Conservation (phyloP, 2,329 filamentous ascomycete genomes). For the Calonectria henricotiae region DNA sequence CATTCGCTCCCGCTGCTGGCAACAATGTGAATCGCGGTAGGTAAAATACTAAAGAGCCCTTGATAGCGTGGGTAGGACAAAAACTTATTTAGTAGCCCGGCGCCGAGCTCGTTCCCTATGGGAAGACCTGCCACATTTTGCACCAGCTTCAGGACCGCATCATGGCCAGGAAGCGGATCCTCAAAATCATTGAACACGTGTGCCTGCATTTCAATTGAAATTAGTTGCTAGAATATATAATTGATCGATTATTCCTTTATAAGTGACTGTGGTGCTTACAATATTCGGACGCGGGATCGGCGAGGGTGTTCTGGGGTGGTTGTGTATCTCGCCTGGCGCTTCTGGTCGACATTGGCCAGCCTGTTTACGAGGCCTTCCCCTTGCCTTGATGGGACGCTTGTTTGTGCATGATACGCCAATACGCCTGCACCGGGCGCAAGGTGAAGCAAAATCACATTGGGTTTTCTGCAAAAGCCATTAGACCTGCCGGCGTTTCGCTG, state of each 20-base stretch:
- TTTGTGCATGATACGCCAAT: constrained; percentile 13
- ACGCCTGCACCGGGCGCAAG: constrained; percentile 3
- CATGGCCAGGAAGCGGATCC: constrained; percentile 1
- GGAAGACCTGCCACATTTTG: constrained; percentile 3
- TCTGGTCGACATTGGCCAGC: neutral
- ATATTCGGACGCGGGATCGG: constrained; percentile 6
- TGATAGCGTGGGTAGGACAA: neutral
- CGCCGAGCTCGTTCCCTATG: neutral
- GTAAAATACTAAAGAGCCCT: constrained; percentile 13
- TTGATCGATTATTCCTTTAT: neutral
- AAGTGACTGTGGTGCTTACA: neutral
- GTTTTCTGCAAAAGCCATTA: constrained; percentile 8
- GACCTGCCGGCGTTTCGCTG: neutral
- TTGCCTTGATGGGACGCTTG: constrained; percentile 1
- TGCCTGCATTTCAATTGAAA: neutral
- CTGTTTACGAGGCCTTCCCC: constrained; percentile 15
- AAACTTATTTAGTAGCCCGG: neutral
- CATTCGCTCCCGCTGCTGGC: neutral
- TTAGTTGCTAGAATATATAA: neutral
- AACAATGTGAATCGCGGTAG: neutral
- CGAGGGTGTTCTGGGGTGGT: neutral
- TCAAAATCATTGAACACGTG: constrained; percentile 13
- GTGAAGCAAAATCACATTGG: constrained; percentile 13
- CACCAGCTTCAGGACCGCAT: neutral
- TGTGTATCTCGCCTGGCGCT: neutral